A percentile compares a stretch with the other conserved stretches of the same genome.
phyloP scores from a whole-genome alignment of 345 rosid species.

The Hibiscus mutabilis region DNA sequence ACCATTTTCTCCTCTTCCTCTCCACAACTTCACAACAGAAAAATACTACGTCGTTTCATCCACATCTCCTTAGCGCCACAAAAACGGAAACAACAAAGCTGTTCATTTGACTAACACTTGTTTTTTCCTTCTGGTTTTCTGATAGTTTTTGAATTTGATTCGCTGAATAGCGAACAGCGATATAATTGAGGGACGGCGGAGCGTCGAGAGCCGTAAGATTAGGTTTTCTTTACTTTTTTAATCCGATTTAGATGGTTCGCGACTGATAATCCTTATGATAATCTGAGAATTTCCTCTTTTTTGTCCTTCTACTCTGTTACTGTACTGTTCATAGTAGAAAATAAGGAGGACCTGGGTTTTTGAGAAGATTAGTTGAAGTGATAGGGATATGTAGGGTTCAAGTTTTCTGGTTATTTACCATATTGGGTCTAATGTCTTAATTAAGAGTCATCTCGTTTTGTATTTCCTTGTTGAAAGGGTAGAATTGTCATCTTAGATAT shows the following conservation, averaged over 20 bases:
- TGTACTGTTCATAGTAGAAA: slow-evolving; percentile 1
- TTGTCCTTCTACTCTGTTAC: neutral
- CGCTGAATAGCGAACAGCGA: neutral
- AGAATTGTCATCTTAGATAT: neutral
- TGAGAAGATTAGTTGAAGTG: no score
- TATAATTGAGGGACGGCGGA: neutral
- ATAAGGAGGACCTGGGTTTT: neutral
- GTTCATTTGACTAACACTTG: neutral
- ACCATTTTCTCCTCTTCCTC: slow-evolving; percentile 1
- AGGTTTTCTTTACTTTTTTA: neutral
- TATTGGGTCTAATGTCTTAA: slow-evolving; percentile 5
- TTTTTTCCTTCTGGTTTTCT: neutral
- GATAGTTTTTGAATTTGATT: neutral
- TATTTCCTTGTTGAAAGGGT: neutral
- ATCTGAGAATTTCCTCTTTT: neutral
- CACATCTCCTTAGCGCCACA: no score
- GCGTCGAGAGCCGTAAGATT: neutral
- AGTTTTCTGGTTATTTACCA: slow-evolving; percentile 1
- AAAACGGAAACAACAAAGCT: no score
- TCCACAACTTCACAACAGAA: neutral
- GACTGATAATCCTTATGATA: neutral
- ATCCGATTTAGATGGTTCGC: slow-evolving; percentile 11
- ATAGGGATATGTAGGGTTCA: slow-evolving; percentile 2
- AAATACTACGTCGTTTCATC: neutral
- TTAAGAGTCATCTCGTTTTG: neutral